Base-by-base conservation (phyloP, 176 grass and related monocot genomes). In the Raddia distichophylla region DNA sequence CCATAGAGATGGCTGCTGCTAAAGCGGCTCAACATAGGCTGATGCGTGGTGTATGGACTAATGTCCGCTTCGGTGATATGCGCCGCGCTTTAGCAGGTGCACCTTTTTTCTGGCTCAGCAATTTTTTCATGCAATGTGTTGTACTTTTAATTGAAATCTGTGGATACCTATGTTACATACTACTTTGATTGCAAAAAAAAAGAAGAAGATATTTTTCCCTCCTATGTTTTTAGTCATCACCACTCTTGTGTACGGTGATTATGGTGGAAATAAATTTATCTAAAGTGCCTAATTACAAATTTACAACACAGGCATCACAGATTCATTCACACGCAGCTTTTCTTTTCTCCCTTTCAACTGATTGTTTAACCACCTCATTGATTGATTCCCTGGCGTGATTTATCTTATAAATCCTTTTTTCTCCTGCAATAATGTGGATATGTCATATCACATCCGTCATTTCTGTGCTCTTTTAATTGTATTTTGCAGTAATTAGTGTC, bases 11-110 rank as follows among this genome's bases (percentile, higher is more conserved):
- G 81, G 92, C 95, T 89, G 93, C 95, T 76, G 90, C 92, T 19
- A 93, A 98, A 87, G 88, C 92, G 71, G 92, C 90, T 91, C 92
- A 95, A 35, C 88, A 98, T 81, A 91, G 95, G 78, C 61, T 98
- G 64, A 90, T 93, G 79, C 88, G 88, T 60, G 92, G 90, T 27
- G 86, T 98, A 87, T 93, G 90, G 92, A 95, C 95, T 54, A 95
- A 79, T 51, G 92, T 82, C 13, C 81, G 88, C 19, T 98, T 93
- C 69, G 95, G 95, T 86, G 95, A 98, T 80, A 95, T 98, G 95
- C 88, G 79, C 7, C 90, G 88, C 82, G 88, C 95, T 71, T 91
- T 94, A 84, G 87, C 94, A 90, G 94, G 91, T 97, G 85, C 4
- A 5, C 1, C 3, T n/a, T 68, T 54, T 12, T 0, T 75, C 43